Conservation (phyloP, 2,329 filamentous ascomycete species). For the Fusarium sp. region DNA sequence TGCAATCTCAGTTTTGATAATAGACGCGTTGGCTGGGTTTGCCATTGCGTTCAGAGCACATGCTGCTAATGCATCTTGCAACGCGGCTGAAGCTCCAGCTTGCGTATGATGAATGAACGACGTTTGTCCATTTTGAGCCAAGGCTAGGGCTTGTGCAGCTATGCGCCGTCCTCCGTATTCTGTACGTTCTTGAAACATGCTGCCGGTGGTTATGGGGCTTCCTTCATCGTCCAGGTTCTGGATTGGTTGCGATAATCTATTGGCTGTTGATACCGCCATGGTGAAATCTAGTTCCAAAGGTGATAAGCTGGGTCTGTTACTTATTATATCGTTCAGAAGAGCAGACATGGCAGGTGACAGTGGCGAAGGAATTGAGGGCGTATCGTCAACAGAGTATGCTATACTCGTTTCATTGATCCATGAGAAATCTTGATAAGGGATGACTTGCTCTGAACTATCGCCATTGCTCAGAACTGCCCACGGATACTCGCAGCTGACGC, state of each 20-base stretch:
- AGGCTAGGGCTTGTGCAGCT: slow-evolving; percentile 3
- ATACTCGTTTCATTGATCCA: not conserved
- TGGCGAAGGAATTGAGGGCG: not conserved
- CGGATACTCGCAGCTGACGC: slow-evolving; percentile 15
- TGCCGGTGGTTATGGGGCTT: slow-evolving; percentile 8
- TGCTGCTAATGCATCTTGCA: slow-evolving; percentile 13
- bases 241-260: not conserved
- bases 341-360: slow-evolving; percentile 13
- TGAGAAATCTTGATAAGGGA: not conserved
- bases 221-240: not conserved
- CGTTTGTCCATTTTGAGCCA: slow-evolving; percentile 16
- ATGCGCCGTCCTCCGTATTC: slow-evolving; percentile 21
- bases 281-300: not conserved
- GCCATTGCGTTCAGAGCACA: slow-evolving; percentile 7
- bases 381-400: not conserved
- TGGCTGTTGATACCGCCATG: not conserved
- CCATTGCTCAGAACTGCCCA: slow-evolving; percentile 9
- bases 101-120: slow-evolving; percentile 22
- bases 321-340: slow-evolving; percentile 11
- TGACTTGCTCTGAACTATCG: not conserved
- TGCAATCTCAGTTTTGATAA: slow-evolving; percentile 7
- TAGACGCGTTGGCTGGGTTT: slow-evolving; percentile 6
- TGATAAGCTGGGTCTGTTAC: not conserved
- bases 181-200: slow-evolving; percentile 12
- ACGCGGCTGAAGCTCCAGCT: slow-evolving; percentile 11